phyloP scores from a whole-genome alignment of 306 rosid genomes.

The Betula pendula region DNA sequence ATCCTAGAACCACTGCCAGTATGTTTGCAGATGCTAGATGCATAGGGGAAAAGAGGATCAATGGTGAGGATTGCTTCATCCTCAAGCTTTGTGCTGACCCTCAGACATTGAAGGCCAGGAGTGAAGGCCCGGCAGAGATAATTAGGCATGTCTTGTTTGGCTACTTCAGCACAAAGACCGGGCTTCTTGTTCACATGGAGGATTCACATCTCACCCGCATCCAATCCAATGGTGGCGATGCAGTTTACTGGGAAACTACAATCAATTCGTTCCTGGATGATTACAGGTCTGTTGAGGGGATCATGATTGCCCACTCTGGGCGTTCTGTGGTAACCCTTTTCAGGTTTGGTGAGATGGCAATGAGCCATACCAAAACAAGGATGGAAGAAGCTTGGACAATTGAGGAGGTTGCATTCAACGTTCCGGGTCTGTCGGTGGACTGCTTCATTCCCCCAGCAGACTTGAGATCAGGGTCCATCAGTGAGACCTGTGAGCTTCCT shows the following conservation, averaged over 20 bases:
- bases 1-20: constrained; percentile 89
- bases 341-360: constrained; percentile 96
- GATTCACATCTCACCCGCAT: constrained; percentile 96
- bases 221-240: constrained; percentile 85
- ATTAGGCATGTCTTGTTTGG: constrained; percentile 94
- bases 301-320: constrained; percentile 97
- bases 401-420: constrained; percentile 95
- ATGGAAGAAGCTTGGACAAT: constrained; percentile 99
- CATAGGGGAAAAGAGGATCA: constrained; percentile 91
- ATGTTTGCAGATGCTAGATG: constrained; percentile 89
- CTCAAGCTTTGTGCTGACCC: constrained; percentile 93
- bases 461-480: constrained; percentile 62
- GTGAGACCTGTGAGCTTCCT: constrained; percentile 79
- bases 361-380: constrained; percentile 95
- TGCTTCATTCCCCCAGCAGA: constrained; percentile 99
- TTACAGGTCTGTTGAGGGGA: constrained; percentile 93
- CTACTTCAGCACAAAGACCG: constrained; percentile 97
- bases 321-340: constrained; percentile 92
- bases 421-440: constrained; percentile 84
- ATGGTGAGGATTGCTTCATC: constrained; percentile 96
- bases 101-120: constrained; percentile 80
- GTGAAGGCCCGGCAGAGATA: constrained; percentile 98
- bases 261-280: constrained; percentile 92
- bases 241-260: constrained; percentile 97
- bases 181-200: constrained; percentile 93